A percentile compares a stretch with the other conserved stretches of the same genome.
These are phyloP conservation scores for Diaporthe sp. DNA, from an alignment of 2,329 filamentous ascomycete species.

Conservation along the genomic window DNA sequence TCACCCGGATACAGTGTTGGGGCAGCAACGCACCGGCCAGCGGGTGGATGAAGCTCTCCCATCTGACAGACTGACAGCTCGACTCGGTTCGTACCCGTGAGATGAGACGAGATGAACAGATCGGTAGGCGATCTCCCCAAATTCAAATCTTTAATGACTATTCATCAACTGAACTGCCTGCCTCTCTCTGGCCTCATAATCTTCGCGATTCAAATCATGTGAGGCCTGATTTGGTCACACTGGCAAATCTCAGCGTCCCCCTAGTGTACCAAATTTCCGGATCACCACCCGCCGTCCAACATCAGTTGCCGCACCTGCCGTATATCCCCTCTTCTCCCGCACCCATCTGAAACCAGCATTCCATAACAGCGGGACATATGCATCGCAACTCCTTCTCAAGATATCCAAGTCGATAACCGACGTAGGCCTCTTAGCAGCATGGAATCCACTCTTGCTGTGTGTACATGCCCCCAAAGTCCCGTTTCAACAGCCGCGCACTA, in stretches of 20 bases:
- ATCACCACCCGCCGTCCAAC: constrained; percentile 4
- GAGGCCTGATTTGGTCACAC: constrained; percentile 6
- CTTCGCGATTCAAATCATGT: not conserved
- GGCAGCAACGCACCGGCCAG: constrained; percentile 3
- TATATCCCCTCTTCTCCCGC: not conserved
- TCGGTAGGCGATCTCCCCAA: not conserved
- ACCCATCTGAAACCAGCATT: constrained; percentile 18
- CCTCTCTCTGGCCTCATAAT: not conserved
- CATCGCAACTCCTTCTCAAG: not conserved
- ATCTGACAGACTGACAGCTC: constrained; percentile 25
- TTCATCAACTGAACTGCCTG: not conserved
- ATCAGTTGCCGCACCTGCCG: not conserved
- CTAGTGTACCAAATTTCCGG: constrained; percentile 28
- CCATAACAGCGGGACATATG: constrained; percentile 13
- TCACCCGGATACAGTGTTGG: not conserved
- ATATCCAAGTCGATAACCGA: not conserved
- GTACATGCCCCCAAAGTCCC: constrained; percentile 8
- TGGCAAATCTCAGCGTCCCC: constrained; percentile 14
- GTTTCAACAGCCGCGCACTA: constrained; percentile 29
- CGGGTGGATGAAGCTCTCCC: not conserved
- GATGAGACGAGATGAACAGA: constrained; percentile 31
- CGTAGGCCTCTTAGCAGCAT: not conserved
- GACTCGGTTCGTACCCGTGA: not conserved
- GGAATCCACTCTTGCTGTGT: not conserved
- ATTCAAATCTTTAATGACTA: not conserved